Conservation (phyloP, 306 rosid genomes). For the Ammopiptanthus mongolicus region DNA sequence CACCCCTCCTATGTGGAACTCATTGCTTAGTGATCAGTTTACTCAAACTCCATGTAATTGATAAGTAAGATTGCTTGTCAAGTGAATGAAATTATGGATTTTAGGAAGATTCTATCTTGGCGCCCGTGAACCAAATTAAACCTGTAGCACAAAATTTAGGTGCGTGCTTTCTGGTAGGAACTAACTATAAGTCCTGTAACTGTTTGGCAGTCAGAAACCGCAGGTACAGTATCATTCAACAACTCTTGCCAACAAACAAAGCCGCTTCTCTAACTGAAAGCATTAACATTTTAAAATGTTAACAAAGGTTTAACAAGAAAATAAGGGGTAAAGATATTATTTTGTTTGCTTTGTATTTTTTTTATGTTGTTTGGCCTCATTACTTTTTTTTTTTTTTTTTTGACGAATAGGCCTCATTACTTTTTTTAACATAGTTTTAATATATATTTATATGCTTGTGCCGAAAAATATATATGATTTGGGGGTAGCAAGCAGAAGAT, state of each 20-base stretch:
- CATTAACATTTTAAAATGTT: background rate
- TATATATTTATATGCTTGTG: background rate
- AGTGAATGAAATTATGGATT: background rate
- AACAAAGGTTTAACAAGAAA: background rate
- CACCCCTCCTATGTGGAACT: conserved; percentile 34
- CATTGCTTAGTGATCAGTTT: conserved; percentile 23
- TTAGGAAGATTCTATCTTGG: background rate
- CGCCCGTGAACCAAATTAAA: background rate
- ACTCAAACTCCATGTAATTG: conserved; percentile 12
- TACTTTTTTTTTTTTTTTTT: too few species aligned
- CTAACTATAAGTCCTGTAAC: background rate
- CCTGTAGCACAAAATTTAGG: background rate
- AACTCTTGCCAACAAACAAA: background rate
- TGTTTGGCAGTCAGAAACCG: background rate
- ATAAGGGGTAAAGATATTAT: background rate
- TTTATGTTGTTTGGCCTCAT: background rate
- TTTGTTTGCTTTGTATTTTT: background rate
- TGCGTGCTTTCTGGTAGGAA: background rate
- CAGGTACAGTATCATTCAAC: background rate
- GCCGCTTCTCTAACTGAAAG: conserved; percentile 4
- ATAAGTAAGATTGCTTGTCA: background rate
- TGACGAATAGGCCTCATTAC: too few species aligned
- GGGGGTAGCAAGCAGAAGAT: conserved; percentile 3
- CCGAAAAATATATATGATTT: background rate
- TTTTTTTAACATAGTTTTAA: background rate